These are phyloP conservation scores for Coemansia linderi DNA, from an alignment of 371 early-diverging fungal species.

Conservation along the genomic window DNA sequence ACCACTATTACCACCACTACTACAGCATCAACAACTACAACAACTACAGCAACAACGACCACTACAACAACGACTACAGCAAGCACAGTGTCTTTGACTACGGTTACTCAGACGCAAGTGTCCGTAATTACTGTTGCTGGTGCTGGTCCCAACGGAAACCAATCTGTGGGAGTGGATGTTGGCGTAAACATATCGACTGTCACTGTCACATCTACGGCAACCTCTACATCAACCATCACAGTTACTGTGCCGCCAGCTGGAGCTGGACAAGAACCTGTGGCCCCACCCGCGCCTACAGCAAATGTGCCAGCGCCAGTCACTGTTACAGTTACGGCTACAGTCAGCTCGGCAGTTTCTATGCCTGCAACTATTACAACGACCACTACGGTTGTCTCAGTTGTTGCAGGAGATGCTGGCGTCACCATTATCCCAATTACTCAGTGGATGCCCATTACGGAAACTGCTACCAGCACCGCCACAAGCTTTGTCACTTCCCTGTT, in stretches of 20 bases:
- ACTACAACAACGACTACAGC: slow-evolving; percentile 15
- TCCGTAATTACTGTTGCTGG: neutral
- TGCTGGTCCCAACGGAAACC: neutral
- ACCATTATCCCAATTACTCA: neutral
- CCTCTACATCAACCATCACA: slow-evolving; percentile 15
- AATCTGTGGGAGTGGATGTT: neutral
- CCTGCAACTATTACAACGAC: neutral
- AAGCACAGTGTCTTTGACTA: neutral
- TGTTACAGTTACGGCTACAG: slow-evolving; percentile 13
- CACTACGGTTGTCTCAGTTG: slow-evolving; percentile 6
- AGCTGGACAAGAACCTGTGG: neutral
- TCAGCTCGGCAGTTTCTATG: neutral
- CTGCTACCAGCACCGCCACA: neutral
- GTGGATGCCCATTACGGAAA: neutral
- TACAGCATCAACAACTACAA: neutral
- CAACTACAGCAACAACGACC: slow-evolving; percentile 16
- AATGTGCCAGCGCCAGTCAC: slow-evolving; percentile 14
- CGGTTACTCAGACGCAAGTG: neutral
- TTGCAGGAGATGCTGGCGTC: neutral
- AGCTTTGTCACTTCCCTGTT: neutral
- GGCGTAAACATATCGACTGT: neutral
- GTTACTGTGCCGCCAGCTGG: neutral
- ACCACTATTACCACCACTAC: slow-evolving; percentile 7
- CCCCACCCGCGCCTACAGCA: neutral
- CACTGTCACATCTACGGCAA: neutral